Base-by-base conservation (phyloP, 2,329 filamentous ascomycete species). In the Aspergillus persii region DNA sequence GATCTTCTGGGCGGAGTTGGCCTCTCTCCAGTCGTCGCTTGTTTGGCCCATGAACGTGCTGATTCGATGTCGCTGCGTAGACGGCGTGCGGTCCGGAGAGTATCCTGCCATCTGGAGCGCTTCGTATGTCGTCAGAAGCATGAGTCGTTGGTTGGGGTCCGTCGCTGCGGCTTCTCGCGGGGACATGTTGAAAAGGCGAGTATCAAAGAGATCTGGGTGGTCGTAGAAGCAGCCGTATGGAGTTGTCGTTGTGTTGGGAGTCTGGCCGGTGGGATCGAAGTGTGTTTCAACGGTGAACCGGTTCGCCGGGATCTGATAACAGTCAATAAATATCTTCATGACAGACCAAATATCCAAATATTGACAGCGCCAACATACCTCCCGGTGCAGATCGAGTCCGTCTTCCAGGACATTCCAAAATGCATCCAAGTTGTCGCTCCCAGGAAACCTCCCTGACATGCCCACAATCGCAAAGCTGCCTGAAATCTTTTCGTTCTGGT, bases 381-480 rank as follows among this genome's bases (percentile, higher is more conserved):
- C 53, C 41, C 44, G 23, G 12, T 60, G 58, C n/a, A 39, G 50
- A 49, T 57, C 50, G 9, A 52, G 33, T 11, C 58, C 54, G 3
- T 54, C 31, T 8, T 49, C 36, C 11, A 62, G 31, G 5, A 48
- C 31, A 6, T 48, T 12, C 60, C 60, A 60, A 3, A 62, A 50
- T 12, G 53, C 41, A 27, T 60, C 57, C 0, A 57, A 12, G 27
- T 47, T 31, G 2, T 60, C 57, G 11, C 54, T 55, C 1, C 49
- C 55, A 23, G 60, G 60, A n/a, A 62, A 62, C 8, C 60, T 54
- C 11, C 60, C 60, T 2, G 60, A 48, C 49, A 62, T 58, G 6
- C 60, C 57, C 7, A 62, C 54, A 11, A 59, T 44, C 3, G 57
- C 57, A 23, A 60, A 39, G 15, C 12, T n/a, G 36, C 36, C 36